Evolutionary conservation across 805 yeast genomes (phyloP).

Genomic region (Pichia sporocuriosa): DNA sequence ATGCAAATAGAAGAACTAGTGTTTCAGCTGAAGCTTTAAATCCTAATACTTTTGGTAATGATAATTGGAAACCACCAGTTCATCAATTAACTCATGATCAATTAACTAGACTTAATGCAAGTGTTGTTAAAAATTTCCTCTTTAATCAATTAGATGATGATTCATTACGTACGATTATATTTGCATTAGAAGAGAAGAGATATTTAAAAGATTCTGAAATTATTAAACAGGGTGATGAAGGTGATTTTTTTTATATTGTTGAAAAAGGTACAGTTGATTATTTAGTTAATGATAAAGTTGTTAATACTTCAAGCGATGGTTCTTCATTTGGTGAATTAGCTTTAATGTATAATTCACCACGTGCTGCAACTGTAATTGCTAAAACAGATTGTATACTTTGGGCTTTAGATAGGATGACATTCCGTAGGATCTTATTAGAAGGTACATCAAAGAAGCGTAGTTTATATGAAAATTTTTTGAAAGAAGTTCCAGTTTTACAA

Average conservation of each 20-base stretch:
- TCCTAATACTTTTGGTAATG: constrained; percentile 61
- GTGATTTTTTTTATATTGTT: constrained; percentile 83
- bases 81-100: constrained; percentile 59
- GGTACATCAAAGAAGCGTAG: constrained; percentile 85
- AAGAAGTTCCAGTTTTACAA: constrained; percentile 76
- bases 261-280: constrained; percentile 83
- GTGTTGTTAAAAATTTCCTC: constrained; percentile 75
- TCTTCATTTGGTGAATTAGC: constrained; percentile 96
- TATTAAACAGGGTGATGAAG: constrained; percentile 89
- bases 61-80: constrained; percentile 68
- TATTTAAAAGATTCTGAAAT: constrained; percentile 55
- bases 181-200: constrained; percentile 73
- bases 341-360: constrained; percentile 92
- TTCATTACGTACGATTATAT: constrained; percentile 67
- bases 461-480: constrained; percentile 82
- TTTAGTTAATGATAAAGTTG: constrained; percentile 61
- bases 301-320: constrained; percentile 75
- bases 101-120: constrained; percentile 56
- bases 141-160: constrained; percentile 78
- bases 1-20: constrained; percentile 79
- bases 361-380: constrained; percentile 91
- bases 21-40: constrained; percentile 85
- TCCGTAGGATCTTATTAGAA: constrained; percentile 84
- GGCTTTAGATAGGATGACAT: constrained; percentile 91
- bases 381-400: constrained; percentile 67